Percentiles rank a stretch among this genome's conserved stretches.
Conservation (phyloP, 805 yeast genomes). For the Candida bentonensis region DNA sequence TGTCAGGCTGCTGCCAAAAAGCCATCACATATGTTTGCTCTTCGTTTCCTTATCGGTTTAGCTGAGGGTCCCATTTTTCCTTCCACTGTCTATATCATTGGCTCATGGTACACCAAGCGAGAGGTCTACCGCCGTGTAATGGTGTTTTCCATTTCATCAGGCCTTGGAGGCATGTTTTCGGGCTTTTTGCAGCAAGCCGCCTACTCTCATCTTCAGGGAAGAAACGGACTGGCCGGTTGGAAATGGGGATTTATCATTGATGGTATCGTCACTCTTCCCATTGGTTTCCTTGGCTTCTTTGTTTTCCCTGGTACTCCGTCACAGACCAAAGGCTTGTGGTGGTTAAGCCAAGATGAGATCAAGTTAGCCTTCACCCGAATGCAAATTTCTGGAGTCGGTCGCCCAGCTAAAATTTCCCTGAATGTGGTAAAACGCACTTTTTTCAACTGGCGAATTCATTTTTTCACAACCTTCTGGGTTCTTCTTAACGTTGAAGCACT, state of each 20-base stretch:
- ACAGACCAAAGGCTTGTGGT: slow-evolving; percentile 16
- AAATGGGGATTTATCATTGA: slow-evolving; percentile 57
- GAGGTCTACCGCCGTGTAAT: slow-evolving; percentile 30
- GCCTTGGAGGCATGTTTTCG: slow-evolving; percentile 29
- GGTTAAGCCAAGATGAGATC: slow-evolving; percentile 22
- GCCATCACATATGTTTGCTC: slow-evolving; percentile 24
- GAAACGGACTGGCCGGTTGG: slow-evolving; percentile 38
- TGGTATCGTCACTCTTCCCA: slow-evolving; percentile 32
- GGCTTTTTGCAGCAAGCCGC: slow-evolving; percentile 34
- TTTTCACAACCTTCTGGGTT: slow-evolving; percentile 23
- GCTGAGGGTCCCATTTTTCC: slow-evolving; percentile 32
- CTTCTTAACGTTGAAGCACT: slow-evolving; percentile 27
- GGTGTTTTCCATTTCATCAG: slow-evolving; percentile 27
- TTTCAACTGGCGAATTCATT: slow-evolving; percentile 21
- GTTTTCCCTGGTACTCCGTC: slow-evolving; percentile 45
- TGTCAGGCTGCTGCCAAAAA: slow-evolving; percentile 21
- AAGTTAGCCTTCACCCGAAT: slow-evolving; percentile 20
- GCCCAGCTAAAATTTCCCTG: slow-evolving; percentile 12
- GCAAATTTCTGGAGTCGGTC: slow-evolving; percentile 15
- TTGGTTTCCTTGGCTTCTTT: slow-evolving; percentile 27
- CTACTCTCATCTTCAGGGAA: slow-evolving; percentile 25
- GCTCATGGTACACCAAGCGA: slow-evolving; percentile 31
- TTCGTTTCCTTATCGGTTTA: slow-evolving; percentile 30
- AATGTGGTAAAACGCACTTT: slow-evolving; percentile 14
- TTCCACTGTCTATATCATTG: slow-evolving; percentile 27